Conservation (phyloP, 139 green algal species). For the Axilococcus clingmanii region DNA sequence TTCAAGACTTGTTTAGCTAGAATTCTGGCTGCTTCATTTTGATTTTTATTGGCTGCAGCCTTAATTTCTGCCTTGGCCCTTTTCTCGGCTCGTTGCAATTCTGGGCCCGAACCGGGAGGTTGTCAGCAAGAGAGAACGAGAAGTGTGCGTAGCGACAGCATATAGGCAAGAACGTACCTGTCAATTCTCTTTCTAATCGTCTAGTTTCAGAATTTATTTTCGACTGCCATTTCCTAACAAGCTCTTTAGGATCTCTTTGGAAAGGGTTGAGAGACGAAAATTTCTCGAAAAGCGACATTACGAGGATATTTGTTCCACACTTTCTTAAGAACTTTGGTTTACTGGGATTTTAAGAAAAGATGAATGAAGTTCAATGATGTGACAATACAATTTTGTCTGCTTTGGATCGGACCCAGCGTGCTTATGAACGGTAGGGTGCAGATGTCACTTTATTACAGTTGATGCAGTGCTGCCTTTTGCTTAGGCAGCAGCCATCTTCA, state of each 20-base stretch:
- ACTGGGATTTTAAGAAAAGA: no score
- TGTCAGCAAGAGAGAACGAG: conserved; percentile 68
- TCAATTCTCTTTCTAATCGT: conserved; percentile 28
- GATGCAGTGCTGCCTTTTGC: no score
- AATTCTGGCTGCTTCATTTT: conserved; percentile 19
- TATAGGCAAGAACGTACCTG: conserved; percentile 68
- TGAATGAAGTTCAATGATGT: no score
- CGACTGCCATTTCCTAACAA: conserved; percentile 39
- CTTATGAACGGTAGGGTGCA: no score
- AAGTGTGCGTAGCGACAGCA: conserved; percentile 71
- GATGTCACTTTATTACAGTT: no score
- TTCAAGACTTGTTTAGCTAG: conserved; percentile 72
- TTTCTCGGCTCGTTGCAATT: conserved; percentile 23
- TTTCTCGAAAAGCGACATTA: no score
- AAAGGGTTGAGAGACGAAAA: no score
- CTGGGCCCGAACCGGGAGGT: conserved; percentile 55
- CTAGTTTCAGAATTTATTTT: conserved; percentile 20
- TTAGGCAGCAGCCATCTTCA: no score
- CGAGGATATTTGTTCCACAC: no score
- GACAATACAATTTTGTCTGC: no score
- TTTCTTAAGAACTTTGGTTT: no score
- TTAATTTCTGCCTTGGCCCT: not conserved
- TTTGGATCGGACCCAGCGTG: no score
- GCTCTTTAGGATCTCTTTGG: conserved; percentile 34
- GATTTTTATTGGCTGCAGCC: not conserved